Base-by-base conservation (phyloP, 768 basidiomycete species). In the Leucocoprinus birnbaumii region DNA sequence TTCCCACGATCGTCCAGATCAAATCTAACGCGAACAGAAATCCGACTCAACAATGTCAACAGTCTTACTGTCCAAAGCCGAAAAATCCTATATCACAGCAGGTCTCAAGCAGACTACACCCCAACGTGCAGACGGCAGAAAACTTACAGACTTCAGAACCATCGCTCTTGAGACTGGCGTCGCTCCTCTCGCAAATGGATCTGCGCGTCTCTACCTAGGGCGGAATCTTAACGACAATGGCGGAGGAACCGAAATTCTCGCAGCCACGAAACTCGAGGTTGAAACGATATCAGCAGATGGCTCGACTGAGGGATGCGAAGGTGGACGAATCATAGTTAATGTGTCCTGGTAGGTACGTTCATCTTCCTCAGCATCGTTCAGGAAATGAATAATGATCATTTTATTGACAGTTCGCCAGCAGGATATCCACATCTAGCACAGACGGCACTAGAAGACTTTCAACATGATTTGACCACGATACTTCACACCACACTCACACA, bases 131-230 rank as follows among this genome's bases (percentile, higher is more conserved):
- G 93, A 95, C 66, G 91, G 91, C 1, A 86, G 93, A 18, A 63
- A 73, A 5, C 73, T 88, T 0, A 68, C 76, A 34, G 86, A 89
- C 59, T 94, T 80, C 62, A 78, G 93, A 25, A 70, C 79, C 0
- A 77, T 94, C 19, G 73, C 82, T 7, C 80, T 95, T 25, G 86
- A 91, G 69, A 90, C 89, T 0, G 89, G 87, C 19, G 79, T 89
- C 1, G 83, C 85, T 14, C 89, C 91, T 4, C 78, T 91, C 4
- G 87, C 92, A 18, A 93, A 94, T 57, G 93, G 93, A 5, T 93
- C 91, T 58, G 90, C 90, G 4, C 79, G 81, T 21, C 72, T 93
- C 7, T 82, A 74, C 59, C 80, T 94, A n/a, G 92, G 91, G 1
- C 84, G 82, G 2, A 85, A 56, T 38, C 24, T 58, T n/a, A 51